Conservation (phyloP, 495 filamentous ascomycete genomes). For the Aspergillus cavernicola region DNA sequence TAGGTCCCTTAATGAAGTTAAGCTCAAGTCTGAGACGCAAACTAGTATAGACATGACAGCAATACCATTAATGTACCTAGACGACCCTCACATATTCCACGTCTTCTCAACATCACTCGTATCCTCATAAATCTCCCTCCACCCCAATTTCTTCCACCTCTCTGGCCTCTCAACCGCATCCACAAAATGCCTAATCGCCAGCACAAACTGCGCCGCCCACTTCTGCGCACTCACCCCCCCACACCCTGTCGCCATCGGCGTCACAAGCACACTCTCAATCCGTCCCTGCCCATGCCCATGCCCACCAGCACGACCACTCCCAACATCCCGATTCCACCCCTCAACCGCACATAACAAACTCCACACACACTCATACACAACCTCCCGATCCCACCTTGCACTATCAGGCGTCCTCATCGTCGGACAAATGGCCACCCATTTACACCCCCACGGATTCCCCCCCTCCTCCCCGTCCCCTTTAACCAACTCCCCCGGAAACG, state of each 20-base stretch:
- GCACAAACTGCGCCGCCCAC: slow-evolving; percentile 48
- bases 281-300: slow-evolving; percentile 4
- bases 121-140: slow-evolving; percentile 26
- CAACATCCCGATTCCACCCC: slow-evolving; percentile 33
- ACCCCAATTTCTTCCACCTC: slow-evolving; percentile 31
- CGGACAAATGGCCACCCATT: slow-evolving; percentile 48
- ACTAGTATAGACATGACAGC: too few relatives aligned
- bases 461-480: not conserved
- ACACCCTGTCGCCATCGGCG: slow-evolving; percentile 45
- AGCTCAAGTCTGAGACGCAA: not conserved
- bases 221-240: slow-evolving; percentile 40
- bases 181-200: slow-evolving; percentile 47
- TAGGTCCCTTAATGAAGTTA: slow-evolving; percentile 18
- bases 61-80: too few relatives aligned
- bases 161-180: slow-evolving; percentile 34
- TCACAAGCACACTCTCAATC: slow-evolving; percentile 45
- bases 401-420: slow-evolving; percentile 44
- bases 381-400: slow-evolving; percentile 47
- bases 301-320: not conserved
- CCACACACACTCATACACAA: slow-evolving; percentile 54
- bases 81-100: slow-evolving; percentile 7
- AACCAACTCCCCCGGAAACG: slow-evolving; percentile 29
- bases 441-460: slow-evolving; percentile 32
- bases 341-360: slow-evolving; percentile 45
- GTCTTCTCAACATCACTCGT: slow-evolving; percentile 27